Conservation (phyloP, 2,329 filamentous ascomycete genomes). For the Onygenales sp. region DNA sequence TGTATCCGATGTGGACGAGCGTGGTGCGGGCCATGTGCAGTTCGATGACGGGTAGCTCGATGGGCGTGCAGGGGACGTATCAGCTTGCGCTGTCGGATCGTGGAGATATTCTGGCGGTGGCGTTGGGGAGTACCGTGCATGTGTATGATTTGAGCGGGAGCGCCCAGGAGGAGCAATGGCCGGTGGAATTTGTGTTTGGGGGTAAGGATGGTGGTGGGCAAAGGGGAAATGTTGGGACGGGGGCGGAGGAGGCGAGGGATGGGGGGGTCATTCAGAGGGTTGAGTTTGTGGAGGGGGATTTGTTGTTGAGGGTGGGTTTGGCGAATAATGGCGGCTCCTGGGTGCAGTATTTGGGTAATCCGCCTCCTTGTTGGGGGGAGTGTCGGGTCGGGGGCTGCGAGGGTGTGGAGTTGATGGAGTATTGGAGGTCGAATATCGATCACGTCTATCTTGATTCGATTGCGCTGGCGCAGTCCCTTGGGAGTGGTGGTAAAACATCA, state of each 20-base stretch:
- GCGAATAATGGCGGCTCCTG: slow-evolving; percentile 10
- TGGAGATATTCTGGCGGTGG: slow-evolving; percentile 12
- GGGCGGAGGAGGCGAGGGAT: slow-evolving; percentile 10
- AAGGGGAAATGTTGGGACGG: not conserved
- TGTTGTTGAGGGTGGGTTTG: slow-evolving; percentile 14
- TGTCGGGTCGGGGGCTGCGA: not conserved
- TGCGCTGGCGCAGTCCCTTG: slow-evolving; percentile 10
- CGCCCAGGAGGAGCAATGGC: slow-evolving; percentile 2
- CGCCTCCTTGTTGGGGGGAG: not conserved
- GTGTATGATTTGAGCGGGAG: slow-evolving; percentile 12
- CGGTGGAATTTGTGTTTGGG: slow-evolving; percentile 12
- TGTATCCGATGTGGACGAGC: slow-evolving; percentile 15
- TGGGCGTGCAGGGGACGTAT: slow-evolving; percentile 6
- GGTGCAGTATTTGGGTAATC: slow-evolving; percentile 15
- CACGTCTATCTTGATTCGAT: slow-evolving; percentile 15
- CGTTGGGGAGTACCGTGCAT: slow-evolving; percentile 13
- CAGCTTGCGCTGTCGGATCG: slow-evolving; percentile 12
- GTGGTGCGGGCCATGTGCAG: slow-evolving; percentile 10
- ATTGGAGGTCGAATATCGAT: slow-evolving; percentile 14
- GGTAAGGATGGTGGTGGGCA: slow-evolving; percentile 4
- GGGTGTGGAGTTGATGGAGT: slow-evolving; percentile 4
- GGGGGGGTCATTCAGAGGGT: slow-evolving; percentile 14
- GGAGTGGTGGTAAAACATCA: slow-evolving; percentile 6
- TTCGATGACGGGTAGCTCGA: not conserved
- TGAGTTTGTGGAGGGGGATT: slow-evolving; percentile 14